These are phyloP conservation scores for Wickerhamomyces sydowiorum DNA, from an alignment of 805 yeast species.

Conservation along the genomic window DNA sequence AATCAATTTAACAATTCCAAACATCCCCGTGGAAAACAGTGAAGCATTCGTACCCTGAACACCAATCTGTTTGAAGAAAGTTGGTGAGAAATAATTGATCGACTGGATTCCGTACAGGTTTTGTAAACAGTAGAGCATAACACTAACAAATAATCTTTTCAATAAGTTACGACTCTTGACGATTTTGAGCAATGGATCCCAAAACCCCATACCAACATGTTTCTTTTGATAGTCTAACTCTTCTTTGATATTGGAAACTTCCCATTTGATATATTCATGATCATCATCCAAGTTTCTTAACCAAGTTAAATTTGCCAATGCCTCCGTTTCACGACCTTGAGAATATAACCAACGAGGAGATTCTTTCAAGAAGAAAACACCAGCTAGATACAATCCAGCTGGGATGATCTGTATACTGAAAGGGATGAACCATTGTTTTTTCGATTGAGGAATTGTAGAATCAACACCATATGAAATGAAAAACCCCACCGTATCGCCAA, in stretches of 20 bases:
- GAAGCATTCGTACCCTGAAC: constrained; percentile 38
- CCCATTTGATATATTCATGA: constrained; percentile 36
- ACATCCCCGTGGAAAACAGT: constrained; percentile 46
- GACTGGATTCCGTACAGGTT: constrained; percentile 46
- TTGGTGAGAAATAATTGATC: constrained; percentile 48
- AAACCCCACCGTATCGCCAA: constrained; percentile 40
- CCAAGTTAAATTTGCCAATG: constrained; percentile 29
- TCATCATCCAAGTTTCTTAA: constrained; percentile 32
- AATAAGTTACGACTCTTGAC: constrained; percentile 25
- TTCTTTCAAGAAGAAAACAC: constrained; percentile 32
- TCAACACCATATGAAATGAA: constrained; percentile 43
- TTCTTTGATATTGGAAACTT: constrained; percentile 26
- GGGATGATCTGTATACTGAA: constrained; percentile 38
- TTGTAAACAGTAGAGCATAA: constrained; percentile 36
- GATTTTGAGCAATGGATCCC: constrained; percentile 34
- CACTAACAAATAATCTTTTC: constrained; percentile 32
- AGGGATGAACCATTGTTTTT: constrained; percentile 38
- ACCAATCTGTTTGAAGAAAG: constrained; percentile 44
- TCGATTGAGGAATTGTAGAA: constrained; percentile 21
- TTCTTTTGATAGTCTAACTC: constrained; percentile 20
- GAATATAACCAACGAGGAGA: constrained; percentile 37
- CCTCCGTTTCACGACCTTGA: constrained; percentile 27
- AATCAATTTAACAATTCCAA: constrained; percentile 43
- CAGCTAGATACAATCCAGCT: constrained; percentile 31
- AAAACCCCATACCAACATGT: constrained; percentile 30